phyloP scores from a whole-genome alignment of 208 protist genomes.

The Crithidia sp. region DNA sequence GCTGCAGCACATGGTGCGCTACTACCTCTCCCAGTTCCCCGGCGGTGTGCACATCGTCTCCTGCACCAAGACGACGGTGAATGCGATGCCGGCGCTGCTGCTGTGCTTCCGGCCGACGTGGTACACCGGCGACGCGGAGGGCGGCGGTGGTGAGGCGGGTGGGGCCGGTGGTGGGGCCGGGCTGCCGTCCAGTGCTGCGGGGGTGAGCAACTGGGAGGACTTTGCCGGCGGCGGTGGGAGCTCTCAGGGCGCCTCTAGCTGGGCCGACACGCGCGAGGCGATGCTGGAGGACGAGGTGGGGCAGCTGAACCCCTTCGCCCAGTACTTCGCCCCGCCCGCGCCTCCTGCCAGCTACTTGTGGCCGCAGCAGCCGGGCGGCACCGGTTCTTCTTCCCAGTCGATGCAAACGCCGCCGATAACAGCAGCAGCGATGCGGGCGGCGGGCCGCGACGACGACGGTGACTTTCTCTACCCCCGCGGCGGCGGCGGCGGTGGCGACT shows the following conservation, averaged over 20 bases:
- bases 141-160: conserved; percentile 11
- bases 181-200: conserved; percentile 2
- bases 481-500: conserved; percentile 16
- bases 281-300: conserved; percentile 72
- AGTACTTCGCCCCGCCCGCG: conserved; percentile 49
- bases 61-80: conserved; percentile 55
- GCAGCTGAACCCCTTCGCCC: conserved; percentile 72
- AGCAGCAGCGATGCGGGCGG: conserved; percentile 23
- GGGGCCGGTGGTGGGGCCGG: conserved; percentile 1
- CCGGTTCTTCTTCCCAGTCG: too few relatives aligned
- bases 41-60: conserved; percentile 51
- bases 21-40: conserved; percentile 59
- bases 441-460: background rate
- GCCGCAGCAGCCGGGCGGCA: conserved; percentile 6
- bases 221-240: conserved; percentile 10
- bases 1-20: conserved; percentile 62
- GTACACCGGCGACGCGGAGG: conserved; percentile 9
- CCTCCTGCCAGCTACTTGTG: conserved; percentile 43
- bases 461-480: conserved; percentile 12
- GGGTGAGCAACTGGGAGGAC: conserved; percentile 34
- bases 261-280: conserved; percentile 35
- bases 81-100: conserved; percentile 56
- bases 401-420: conserved; percentile 11
- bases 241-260: conserved; percentile 50
- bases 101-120: conserved; percentile 55